Base-by-base conservation (phyloP, 2,329 filamentous ascomycete genomes). In the Dactylella cylindrospora region DNA sequence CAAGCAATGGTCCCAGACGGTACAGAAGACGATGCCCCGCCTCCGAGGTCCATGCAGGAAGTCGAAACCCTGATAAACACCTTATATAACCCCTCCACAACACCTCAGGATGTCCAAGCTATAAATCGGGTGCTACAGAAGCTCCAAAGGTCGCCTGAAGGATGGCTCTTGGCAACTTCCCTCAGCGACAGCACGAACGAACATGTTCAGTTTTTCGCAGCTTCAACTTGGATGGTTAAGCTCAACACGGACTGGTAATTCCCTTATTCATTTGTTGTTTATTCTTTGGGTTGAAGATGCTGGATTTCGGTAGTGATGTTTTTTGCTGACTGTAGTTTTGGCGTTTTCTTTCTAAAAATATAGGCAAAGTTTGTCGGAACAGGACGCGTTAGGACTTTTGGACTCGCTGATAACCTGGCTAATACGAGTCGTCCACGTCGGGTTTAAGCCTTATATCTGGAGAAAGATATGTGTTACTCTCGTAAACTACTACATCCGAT, bases 201-300 rank as follows among this genome's bases (percentile, higher is more conserved):
- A 62, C 85, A 90, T 68, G 82, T 93, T 67, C 85, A 86, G 66
- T 97, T 97, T 74, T 95, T 95, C 71, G 93, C 89, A 10, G 91
- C 90, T 23, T 78, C 96, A 59, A 97, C 91, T 0, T 85, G 96
- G 67, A 94, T 89, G 44, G 83, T 97, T 68, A 98, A 97, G 74
- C 81, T 97, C 57, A 96, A 97, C 71, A 85, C 84, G n/a, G 88
- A 93, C 70, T 88, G 84, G 85, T 86, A 62, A n/a, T n/a, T 15
- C 13, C 23, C 13, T 8, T 23, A 6, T 13, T 13, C 15, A 15
- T 20, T 17, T 17, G 17, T 23, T 23, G 17, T 23, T 23, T 40
- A 5, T 40, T 20, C 20, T 13, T n/a, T 40, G 9, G 15, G 4
- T 39, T 8, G 5, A 40, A 13, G 26, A 13, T 12, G 6, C 20